phyloP scores from a whole-genome alignment of 768 basidiomycete species.

The Xanthoconium purpureum region DNA sequence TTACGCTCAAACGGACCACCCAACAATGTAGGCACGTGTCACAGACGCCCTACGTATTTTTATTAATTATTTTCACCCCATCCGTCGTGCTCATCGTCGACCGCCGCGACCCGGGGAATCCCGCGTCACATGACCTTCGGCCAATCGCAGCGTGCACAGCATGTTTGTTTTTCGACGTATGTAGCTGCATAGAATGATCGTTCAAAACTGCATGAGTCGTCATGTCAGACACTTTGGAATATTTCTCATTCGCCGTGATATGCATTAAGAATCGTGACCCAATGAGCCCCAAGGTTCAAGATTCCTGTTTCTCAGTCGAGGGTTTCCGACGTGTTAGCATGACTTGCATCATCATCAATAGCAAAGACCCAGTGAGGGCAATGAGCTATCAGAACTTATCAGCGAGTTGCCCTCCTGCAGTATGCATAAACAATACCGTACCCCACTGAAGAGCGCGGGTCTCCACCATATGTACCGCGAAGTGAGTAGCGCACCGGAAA shows the following conservation, averaged over 20 bases:
- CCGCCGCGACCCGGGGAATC: no score
- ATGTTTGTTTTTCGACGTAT: no score
- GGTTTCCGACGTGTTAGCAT: neutral
- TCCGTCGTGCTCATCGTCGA: no score
- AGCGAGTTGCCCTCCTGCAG: neutral
- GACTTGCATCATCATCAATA: constrained; percentile 13
- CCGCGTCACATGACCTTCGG: no score
- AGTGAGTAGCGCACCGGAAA: constrained; percentile 55
- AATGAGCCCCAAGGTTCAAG: neutral
- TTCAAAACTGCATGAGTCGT: no score
- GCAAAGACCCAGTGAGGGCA: neutral
- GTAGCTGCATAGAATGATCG: constrained; percentile 36
- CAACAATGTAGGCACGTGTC: no score
- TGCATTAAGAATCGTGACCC: neutral
- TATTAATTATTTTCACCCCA: no score
- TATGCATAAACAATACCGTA: constrained; percentile 4
- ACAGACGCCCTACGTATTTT: no score
- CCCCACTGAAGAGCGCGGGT: constrained; percentile 50
- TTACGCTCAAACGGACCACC: no score
- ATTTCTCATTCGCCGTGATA: neutral
- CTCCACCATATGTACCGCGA: constrained; percentile 53
- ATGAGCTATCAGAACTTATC: constrained; percentile 6
- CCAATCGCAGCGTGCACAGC: no score
- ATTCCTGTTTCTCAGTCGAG: neutral
- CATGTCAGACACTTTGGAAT: no score